These are phyloP conservation scores for Penicillium cosmopolitanum DNA, from an alignment of 495 filamentous ascomycete species.

Conservation along the genomic window DNA sequence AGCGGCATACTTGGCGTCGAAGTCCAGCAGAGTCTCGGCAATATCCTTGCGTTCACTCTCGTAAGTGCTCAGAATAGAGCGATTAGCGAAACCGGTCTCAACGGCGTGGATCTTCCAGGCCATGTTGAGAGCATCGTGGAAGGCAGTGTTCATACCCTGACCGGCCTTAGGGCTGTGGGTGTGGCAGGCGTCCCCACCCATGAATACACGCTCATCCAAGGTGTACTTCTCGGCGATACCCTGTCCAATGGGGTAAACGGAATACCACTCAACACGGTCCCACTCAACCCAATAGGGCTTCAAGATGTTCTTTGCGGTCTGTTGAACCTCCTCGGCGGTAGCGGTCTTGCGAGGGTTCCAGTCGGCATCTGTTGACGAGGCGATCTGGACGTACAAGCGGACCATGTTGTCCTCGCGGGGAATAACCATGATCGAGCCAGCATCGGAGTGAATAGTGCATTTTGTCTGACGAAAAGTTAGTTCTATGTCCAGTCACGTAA, in stretches of 20 bases:
- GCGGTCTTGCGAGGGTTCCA: constrained; percentile 56
- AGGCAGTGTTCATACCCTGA: constrained; percentile 58
- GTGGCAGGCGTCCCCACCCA: constrained; percentile 67
- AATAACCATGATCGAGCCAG: constrained; percentile 77
- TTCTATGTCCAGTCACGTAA: neutral
- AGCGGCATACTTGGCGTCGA: constrained; percentile 68
- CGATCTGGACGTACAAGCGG: constrained; percentile 75
- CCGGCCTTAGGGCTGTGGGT: constrained; percentile 71
- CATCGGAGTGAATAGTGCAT: constrained; percentile 73
- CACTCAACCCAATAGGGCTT: constrained; percentile 59
- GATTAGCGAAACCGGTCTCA: constrained; percentile 61
- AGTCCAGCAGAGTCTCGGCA: constrained; percentile 71
- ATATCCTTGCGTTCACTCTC: constrained; percentile 70
- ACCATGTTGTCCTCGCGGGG: constrained; percentile 80
- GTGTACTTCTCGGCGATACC: constrained; percentile 65
- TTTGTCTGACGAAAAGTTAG: constrained; percentile 69
- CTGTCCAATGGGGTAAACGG: constrained; percentile 66
- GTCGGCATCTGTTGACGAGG: constrained; percentile 63
- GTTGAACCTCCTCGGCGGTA: constrained; percentile 63
- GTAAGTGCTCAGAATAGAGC: constrained; percentile 68
- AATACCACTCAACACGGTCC: constrained; percentile 63
- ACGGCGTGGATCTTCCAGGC: constrained; percentile 81
- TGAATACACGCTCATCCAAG: constrained; percentile 59
- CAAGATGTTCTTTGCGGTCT: constrained; percentile 65
- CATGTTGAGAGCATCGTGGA: constrained; percentile 67